These are phyloP conservation scores for Quercus glauca DNA, from an alignment of 306 rosid species.

Conservation along the genomic window DNA sequence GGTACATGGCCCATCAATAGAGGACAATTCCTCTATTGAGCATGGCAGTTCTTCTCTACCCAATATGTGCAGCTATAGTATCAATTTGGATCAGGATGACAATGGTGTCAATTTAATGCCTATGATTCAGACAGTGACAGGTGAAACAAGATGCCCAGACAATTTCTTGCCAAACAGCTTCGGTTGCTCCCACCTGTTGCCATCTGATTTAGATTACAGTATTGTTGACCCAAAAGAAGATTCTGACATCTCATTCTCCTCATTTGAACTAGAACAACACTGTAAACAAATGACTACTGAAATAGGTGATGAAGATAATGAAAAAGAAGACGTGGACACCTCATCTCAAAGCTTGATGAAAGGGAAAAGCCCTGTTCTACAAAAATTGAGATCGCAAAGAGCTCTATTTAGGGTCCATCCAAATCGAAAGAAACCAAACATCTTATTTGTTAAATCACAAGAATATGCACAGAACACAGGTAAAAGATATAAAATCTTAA, in stretches of 20 bases:
- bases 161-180: neutral
- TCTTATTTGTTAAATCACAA: conserved; percentile 1
- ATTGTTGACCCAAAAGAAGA: conserved; percentile 22
- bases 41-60: conserved; percentile 13
- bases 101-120: neutral
- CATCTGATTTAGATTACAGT: neutral
- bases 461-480: conserved; percentile 24
- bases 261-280: conserved; percentile 6
- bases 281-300: conserved; percentile 1
- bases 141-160: conserved; percentile 8
- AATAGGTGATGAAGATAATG: conserved; percentile 5
- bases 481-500: neutral
- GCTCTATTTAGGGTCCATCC: conserved; percentile 9
- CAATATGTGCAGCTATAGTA: conserved; percentile 5
- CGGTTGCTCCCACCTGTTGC: neutral
- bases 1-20: neutral
- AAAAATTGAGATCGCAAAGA: conserved; percentile 19
- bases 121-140: conserved; percentile 1
- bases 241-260: conserved; percentile 12
- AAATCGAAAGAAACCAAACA: conserved; percentile 1
- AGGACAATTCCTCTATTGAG: neutral
- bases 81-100: neutral
- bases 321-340: conserved; percentile 8
- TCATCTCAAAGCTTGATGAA: conserved; percentile 6
- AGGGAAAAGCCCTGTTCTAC: conserved; percentile 9